A percentile compares a stretch with the other conserved stretches of the same genome.
phyloP scores from a whole-genome alignment of 2,329 filamentous ascomycete genomes.

The Exophiala sideris region DNA sequence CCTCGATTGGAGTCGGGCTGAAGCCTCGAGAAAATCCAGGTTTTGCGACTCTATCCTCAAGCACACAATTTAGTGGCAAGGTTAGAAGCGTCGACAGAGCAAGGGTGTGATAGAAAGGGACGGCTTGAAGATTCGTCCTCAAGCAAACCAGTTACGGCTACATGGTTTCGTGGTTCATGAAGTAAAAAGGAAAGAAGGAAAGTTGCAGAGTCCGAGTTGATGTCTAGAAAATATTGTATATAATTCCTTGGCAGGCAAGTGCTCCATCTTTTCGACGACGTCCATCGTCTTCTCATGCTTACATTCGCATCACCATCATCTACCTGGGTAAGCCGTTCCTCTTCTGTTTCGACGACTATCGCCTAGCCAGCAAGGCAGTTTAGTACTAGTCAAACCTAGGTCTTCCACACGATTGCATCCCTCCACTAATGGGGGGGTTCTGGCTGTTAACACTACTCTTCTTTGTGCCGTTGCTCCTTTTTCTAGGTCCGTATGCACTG shows the following conservation, averaged over 20 bases:
- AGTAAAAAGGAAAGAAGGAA: neutral
- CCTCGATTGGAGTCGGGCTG: neutral
- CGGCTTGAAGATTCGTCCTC: constrained; percentile 20
- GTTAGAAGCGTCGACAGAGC: neutral
- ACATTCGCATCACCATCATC: no score
- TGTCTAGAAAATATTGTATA: neutral
- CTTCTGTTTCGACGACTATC: neutral
- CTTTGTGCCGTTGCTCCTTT: constrained; percentile 20
- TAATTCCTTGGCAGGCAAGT: no score
- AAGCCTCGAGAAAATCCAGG: neutral
- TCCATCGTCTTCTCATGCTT: neutral
- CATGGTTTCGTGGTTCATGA: constrained; percentile 8
- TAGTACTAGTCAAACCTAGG: no score
- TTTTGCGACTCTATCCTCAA: neutral
- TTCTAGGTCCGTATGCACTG: constrained; percentile 16
- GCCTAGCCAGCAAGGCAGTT: neutral
- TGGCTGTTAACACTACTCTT: constrained; percentile 20
- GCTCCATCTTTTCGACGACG: constrained; percentile 26
- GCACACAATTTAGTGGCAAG: neutral
- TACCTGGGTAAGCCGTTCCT: no score
- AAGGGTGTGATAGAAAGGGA: neutral
- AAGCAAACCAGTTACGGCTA: constrained; percentile 14
- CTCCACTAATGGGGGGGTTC: constrained; percentile 18
- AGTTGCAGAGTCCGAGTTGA: constrained; percentile 1
- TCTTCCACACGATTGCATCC: no score